Conservation (phyloP, 176 grass and related monocot genomes). For the Hsuehochloa calcarea region DNA sequence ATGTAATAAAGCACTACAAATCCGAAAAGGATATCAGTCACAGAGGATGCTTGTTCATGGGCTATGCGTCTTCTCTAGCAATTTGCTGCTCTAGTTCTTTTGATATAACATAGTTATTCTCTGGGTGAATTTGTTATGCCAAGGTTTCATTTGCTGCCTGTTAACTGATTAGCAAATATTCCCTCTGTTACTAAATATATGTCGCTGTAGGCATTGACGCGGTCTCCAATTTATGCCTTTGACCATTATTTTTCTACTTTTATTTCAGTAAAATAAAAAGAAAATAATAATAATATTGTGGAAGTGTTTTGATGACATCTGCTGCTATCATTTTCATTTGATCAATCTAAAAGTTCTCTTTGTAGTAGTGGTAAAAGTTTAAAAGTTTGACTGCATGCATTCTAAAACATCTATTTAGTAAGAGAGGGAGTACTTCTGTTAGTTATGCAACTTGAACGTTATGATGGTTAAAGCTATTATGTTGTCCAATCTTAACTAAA, state of each 20-base stretch:
- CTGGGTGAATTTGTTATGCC: not conserved
- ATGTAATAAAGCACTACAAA: not conserved
- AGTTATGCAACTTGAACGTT: conserved; percentile 15
- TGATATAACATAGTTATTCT: not conserved
- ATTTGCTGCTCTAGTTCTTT: conserved; percentile 5
- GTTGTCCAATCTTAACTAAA: conserved; percentile 11
- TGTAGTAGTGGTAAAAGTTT: not conserved
- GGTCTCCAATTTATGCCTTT: not conserved
- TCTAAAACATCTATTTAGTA: conserved; percentile 4
- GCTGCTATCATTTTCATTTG: conserved; percentile 7
- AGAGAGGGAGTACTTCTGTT: not conserved
- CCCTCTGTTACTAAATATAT: not conserved
- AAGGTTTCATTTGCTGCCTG: conserved; percentile 9
- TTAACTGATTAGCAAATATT: not conserved
- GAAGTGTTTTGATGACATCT: not conserved
- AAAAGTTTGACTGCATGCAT: not conserved
- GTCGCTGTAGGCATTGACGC: not conserved
- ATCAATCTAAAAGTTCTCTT: not conserved
- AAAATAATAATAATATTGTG: not conserved
- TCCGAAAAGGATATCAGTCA: not conserved
- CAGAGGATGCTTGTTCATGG: not conserved
- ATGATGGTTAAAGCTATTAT: not conserved
- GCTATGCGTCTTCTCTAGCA: conserved; percentile 5
- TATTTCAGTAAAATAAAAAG: not conserved
- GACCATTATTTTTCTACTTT: not conserved